phyloP scores from a whole-genome alignment of 2,329 filamentous ascomycete genomes.

The Aspergillus ochraceus region DNA sequence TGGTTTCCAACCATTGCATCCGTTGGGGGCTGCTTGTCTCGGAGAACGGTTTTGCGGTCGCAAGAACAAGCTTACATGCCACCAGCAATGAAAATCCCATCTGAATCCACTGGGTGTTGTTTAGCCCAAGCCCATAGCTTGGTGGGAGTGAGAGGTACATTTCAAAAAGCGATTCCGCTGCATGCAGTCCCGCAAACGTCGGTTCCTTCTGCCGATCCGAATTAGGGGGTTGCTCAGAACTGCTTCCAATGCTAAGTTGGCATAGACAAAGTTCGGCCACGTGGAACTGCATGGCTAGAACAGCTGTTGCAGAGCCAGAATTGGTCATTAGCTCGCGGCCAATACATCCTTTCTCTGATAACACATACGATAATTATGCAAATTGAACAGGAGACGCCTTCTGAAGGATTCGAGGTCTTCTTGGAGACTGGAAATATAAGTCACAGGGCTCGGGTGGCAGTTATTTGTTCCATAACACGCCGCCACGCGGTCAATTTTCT shows the following conservation, averaged over 20 bases:
- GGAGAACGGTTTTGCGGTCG: background rate
- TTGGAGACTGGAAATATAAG: background rate
- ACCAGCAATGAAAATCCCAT: slow-evolving; percentile 33
- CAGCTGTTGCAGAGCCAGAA: slow-evolving; percentile 27
- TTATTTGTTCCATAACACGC: background rate
- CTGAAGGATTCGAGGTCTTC: background rate
- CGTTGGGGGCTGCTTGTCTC: background rate
- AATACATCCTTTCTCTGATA: no score
- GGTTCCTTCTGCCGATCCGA: background rate
- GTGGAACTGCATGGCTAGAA: slow-evolving; percentile 41
- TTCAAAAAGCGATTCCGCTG: slow-evolving; percentile 3
- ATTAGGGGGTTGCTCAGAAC: background rate
- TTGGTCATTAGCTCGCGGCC: background rate
- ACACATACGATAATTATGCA: background rate
- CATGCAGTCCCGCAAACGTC: background rate
- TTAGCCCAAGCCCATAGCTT: slow-evolving; percentile 35
- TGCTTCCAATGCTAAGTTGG: slow-evolving; percentile 35
- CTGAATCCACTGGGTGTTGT: slow-evolving; percentile 44
- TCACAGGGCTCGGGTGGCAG: background rate
- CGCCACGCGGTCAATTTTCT: slow-evolving; percentile 33
- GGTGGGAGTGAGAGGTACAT: slow-evolving; percentile 36
- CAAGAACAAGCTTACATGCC: slow-evolving; percentile 11
- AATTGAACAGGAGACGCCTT: background rate
- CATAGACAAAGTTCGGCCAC: slow-evolving; percentile 41
- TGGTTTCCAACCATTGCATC: background rate